These are phyloP conservation scores for Aureobasidium sp. DNA, from an alignment of 2,329 filamentous ascomycete genomes.

Conservation along the genomic window DNA sequence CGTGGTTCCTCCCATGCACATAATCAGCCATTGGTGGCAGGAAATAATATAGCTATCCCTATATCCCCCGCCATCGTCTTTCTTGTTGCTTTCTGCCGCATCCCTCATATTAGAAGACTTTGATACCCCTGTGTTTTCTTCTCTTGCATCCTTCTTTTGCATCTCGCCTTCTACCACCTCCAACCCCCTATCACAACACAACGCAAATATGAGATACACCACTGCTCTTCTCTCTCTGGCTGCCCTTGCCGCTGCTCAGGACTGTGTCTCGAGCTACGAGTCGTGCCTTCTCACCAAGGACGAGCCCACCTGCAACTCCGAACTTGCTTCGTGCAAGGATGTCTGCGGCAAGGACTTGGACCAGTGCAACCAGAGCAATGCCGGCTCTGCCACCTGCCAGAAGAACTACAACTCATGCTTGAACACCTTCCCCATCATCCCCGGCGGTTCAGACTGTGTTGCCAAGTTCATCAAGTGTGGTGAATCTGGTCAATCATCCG, in stretches of 20 bases:
- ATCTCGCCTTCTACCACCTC: background rate
- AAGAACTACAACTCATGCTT: conserved; percentile 8
- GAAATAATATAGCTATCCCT: conserved; percentile 4
- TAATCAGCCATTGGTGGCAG: conserved; percentile 3
- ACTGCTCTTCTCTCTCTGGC: conserved; percentile 5
- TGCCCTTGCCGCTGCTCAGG: conserved; percentile 1
- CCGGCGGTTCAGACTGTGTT: conserved; percentile 10
- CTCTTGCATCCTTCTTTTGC: conserved; percentile 5
- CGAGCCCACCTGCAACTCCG: background rate
- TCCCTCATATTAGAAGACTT: background rate
- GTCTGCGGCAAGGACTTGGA: background rate
- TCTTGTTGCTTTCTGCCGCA: background rate
- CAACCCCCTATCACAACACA: background rate
- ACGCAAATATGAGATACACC: conserved; percentile 8
- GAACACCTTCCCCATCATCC: conserved; percentile 11
- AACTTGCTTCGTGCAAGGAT: background rate
- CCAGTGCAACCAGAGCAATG: conserved; percentile 1
- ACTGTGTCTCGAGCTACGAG: conserved; percentile 7
- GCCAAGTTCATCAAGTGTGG: conserved; percentile 8
- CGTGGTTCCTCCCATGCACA: background rate
- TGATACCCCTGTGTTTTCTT: background rate
- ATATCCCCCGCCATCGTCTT: background rate
- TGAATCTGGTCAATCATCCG: background rate
- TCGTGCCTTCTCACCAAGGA: background rate
- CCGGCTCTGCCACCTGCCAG: background rate